A percentile compares a stretch with the other conserved stretches of the same genome.
These are phyloP conservation scores for Alternaria ventricosa DNA, from an alignment of 2,329 filamentous ascomycete genomes.

Conservation along the genomic window DNA sequence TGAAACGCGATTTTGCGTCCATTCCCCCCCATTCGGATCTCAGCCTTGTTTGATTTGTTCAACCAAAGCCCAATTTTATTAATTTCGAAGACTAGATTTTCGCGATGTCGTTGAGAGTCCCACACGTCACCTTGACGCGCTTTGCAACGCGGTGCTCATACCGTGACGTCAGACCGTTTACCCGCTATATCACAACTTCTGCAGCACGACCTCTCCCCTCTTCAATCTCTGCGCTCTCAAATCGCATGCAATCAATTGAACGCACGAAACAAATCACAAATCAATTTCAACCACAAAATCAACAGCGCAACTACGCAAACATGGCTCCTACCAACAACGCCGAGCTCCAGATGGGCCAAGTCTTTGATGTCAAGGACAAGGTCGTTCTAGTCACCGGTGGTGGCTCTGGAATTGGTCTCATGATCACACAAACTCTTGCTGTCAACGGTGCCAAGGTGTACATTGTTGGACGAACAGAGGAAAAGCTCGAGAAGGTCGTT, in stretches of 20 bases:
- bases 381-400: conserved; percentile 54
- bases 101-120: conserved; percentile 5
- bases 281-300: conserved; percentile 14
- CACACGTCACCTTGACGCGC: conserved; percentile 32
- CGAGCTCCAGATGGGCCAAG: conserved; percentile 39
- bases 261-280: conserved; percentile 21
- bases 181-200: conserved; percentile 24
- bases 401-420: conserved; percentile 56
- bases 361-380: conserved; percentile 50
- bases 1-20: background rate
- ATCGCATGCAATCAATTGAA: conserved; percentile 15
- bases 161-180: conserved; percentile 35
- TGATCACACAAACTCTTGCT: conserved; percentile 55
- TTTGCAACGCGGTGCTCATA: conserved; percentile 14
- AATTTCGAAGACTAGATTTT: background rate
- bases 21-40: background rate
- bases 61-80: background rate
- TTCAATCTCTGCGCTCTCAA: background rate
- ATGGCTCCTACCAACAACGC: conserved; percentile 43
- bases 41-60: background rate
- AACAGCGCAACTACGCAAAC: conserved; percentile 24
- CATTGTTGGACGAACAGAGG: conserved; percentile 55
- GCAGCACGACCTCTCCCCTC: conserved; percentile 2
- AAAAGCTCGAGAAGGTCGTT: conserved; percentile 57
- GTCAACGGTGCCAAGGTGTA: conserved; percentile 58